Evolutionary conservation across 176 grass and related monocot genomes (phyloP), one percentile per base, ranked within the genome.

Genomic region (Oryza longistaminata): DNA sequence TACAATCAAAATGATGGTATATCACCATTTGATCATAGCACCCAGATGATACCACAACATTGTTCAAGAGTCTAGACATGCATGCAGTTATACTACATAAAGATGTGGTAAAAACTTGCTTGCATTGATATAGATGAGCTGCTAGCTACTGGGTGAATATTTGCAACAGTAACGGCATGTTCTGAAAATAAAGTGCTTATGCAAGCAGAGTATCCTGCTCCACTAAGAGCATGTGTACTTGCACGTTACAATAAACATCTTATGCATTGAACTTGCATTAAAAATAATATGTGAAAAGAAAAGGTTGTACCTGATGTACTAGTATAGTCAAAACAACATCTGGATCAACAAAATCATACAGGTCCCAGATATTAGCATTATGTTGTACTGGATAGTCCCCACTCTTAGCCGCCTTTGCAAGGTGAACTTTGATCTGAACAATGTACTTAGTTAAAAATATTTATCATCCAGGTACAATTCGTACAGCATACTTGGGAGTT

Each of bases 341-440:
- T 64, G 93, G 80, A 78, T 98, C 91, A 87, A 98, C 96, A 90
- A 89, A 90, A 82, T 98, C 91, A 88, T 95, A 95, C 22, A 98
- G 81, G 87, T 98, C 93, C 82, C 92, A 93, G 35, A 95, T 90
- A 90, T 95, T 95, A 81, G 81, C 84, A 82, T 87, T 70, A 85
- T 67, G 81, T 85, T 89, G 75, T 90, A 95, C 82, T 98, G 93
- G 69, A 98, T 80, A 75, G 93, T 98, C 68, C 96, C 82, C 71
- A 98, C 88, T 89, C 96, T 93, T 88, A 98, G 74, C 70, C 93
- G 86, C 83, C 91, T 95, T 76, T 95, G 91, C 21, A 98, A 58
- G 19, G 66, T 92, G 81, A 93, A 98, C 85, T 88, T 92, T 71
- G 81, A 93, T 66, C 96, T 98, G 85, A 49, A 82, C 13, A 77